phyloP scores from a whole-genome alignment of 441 rosid genomes.

The Pelargonium australe region DNA sequence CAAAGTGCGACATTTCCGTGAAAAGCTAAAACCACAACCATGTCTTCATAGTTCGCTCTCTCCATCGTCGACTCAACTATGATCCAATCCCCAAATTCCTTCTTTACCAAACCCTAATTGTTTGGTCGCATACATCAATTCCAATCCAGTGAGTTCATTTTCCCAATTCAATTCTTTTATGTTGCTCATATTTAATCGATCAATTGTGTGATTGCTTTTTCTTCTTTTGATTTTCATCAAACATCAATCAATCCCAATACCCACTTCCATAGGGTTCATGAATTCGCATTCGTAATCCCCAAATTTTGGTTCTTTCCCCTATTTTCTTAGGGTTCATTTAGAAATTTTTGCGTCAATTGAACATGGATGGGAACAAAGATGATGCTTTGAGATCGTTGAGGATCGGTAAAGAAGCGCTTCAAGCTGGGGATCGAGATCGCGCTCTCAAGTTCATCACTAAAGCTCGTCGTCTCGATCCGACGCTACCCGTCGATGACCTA shows the following conservation, averaged over 20 bases:
- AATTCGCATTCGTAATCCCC: background rate
- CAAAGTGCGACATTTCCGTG: background rate
- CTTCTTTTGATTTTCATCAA: background rate
- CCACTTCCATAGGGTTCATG: background rate
- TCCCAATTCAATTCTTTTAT: background rate
- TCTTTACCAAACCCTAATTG: background rate
- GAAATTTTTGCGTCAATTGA: background rate
- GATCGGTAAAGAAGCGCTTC: conserved; percentile 66
- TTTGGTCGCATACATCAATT: background rate
- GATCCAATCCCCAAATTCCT: background rate
- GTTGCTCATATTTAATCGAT: background rate
- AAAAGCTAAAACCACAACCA: background rate
- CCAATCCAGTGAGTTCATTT: background rate
- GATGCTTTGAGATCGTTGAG: conserved; percentile 82
- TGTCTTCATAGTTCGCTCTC: background rate
- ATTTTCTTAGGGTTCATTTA: conserved; percentile 9
- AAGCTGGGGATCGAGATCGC: conserved; percentile 63
- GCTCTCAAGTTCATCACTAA: conserved; percentile 69
- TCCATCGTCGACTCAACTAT: background rate
- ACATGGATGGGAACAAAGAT: conserved; percentile 91
- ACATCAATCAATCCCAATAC: background rate
- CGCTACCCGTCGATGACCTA: conserved; percentile 53
- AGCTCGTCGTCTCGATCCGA: conserved; percentile 89
- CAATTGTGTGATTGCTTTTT: background rate
- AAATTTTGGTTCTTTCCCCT: background rate